These are phyloP conservation scores for Graphilbum sp. DNA, from an alignment of 2,329 filamentous ascomycete genomes.

Conservation along the genomic window DNA sequence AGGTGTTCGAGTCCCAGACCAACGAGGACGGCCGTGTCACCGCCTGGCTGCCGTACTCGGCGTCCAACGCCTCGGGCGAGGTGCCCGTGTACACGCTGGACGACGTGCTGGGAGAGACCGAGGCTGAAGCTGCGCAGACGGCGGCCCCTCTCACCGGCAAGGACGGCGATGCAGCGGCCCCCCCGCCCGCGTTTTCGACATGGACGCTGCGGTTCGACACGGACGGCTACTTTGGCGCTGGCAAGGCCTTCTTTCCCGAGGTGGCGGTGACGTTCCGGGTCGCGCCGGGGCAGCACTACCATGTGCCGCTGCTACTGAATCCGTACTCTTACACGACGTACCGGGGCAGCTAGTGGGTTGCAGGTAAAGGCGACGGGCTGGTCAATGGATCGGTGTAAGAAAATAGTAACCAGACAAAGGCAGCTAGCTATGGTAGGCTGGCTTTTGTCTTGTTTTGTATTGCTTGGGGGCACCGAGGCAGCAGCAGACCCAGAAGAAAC, in stretches of 20 bases:
- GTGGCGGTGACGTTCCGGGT: constrained; percentile 36
- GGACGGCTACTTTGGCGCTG: constrained; percentile 49
- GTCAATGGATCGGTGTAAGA: background rate
- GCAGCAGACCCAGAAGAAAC: too few species aligned
- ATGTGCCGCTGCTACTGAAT: constrained; percentile 62
- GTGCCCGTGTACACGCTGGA: constrained; percentile 41
- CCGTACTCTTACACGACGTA: constrained; percentile 76
- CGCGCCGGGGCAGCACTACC: constrained; percentile 48
- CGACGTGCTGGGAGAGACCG: constrained; percentile 32
- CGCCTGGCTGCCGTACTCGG: constrained; percentile 46
- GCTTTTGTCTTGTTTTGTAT: too few species aligned
- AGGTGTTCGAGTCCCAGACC: constrained; percentile 48
- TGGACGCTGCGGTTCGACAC: constrained; percentile 64
- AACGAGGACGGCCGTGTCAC: constrained; percentile 63
- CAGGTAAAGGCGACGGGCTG: background rate
- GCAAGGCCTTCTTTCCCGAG: constrained; percentile 44
- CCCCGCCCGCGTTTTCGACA: constrained; percentile 21
- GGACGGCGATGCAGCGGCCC: too few species aligned
- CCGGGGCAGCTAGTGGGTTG: constrained; percentile 44
- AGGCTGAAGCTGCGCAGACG: constrained; percentile 8
- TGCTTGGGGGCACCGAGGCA: too few species aligned
- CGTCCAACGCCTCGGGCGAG: constrained; percentile 32
- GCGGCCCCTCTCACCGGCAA: constrained; percentile 11
- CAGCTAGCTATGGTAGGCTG: too few species aligned
- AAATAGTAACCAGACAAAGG: too few species aligned